Conservation (phyloP, 805 yeast species). For the Saccharomycopsis capsularis region DNA sequence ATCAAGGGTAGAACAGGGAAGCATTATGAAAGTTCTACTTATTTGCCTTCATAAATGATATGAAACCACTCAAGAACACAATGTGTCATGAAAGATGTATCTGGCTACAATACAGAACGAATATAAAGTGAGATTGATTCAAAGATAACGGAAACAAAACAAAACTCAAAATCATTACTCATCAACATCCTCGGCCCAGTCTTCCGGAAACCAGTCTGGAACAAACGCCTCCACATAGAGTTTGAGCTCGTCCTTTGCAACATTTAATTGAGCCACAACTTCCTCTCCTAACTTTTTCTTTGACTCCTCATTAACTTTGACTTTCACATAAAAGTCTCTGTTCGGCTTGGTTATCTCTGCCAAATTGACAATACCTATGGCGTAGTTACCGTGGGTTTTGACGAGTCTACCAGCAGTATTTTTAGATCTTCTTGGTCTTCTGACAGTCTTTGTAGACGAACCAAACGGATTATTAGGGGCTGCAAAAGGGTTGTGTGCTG, state of each 20-base stretch:
- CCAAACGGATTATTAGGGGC: constrained; percentile 16
- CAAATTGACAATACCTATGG: constrained; percentile 15
- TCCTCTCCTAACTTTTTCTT: constrained; percentile 2
- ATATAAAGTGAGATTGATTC: not conserved
- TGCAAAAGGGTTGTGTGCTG: not conserved
- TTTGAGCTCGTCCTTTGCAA: constrained; percentile 23
- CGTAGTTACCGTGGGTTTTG: constrained; percentile 4
- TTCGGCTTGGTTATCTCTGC: constrained; percentile 14
- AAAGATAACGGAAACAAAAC: not conserved
- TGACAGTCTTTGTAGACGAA: constrained; percentile 1
- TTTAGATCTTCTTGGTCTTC: constrained; percentile 5
- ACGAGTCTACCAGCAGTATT: constrained; percentile 11
- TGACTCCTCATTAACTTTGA: constrained; percentile 11
- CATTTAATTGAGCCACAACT: constrained; percentile 20
- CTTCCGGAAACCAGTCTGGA: constrained; percentile 76
- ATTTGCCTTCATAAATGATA: too few relatives aligned
- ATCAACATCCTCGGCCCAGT: constrained; percentile 20
- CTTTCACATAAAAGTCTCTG: constrained; percentile 14
- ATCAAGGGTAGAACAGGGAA: too few relatives aligned
- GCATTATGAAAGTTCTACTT: not conserved
- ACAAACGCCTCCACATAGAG: constrained; percentile 45
- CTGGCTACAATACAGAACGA: not conserved
- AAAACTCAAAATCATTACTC: too few relatives aligned
- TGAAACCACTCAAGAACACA: too few relatives aligned
- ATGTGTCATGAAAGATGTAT: too few relatives aligned